Conservation (phyloP, 1,139 yeast species). For the Saccharomyces hybrid region DNA sequence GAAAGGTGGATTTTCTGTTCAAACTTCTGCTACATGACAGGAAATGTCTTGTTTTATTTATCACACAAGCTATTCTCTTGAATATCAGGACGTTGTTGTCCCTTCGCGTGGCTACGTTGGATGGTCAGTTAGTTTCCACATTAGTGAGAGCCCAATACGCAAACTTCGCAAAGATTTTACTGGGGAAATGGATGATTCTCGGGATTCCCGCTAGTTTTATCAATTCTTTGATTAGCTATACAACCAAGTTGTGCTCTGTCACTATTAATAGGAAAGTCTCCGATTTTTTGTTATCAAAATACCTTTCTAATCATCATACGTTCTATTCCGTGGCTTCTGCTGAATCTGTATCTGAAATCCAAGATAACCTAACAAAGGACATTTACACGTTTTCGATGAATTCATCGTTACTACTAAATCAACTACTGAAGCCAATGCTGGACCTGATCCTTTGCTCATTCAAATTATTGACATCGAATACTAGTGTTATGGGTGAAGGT, state of each 20-base stretch:
- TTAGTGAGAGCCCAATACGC: constrained; percentile 64
- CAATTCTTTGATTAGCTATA: constrained; percentile 64
- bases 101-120: constrained; percentile 76
- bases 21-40: constrained; percentile 25
- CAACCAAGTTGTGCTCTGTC: constrained; percentile 62
- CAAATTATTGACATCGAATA: constrained; percentile 52
- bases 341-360: constrained; percentile 21
- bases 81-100: constrained; percentile 68
- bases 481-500: constrained; percentile 76
- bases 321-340: constrained; percentile 28
- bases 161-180: constrained; percentile 49
- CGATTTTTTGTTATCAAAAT: constrained; percentile 47
- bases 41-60: constrained; percentile 33
- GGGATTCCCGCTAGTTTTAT: constrained; percentile 84
- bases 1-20: constrained; percentile 18
- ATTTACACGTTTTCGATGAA: constrained; percentile 67
- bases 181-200: constrained; percentile 72
- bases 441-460: constrained; percentile 78
- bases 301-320: constrained; percentile 27
- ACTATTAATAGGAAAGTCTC: constrained; percentile 62
- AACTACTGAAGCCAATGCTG: constrained; percentile 73
- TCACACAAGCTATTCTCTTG: constrained; percentile 53
- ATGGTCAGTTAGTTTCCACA: constrained; percentile 79
- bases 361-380: constrained; percentile 38
- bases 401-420: constrained; percentile 74